These are phyloP conservation scores for Ramaria sp. DNA, from an alignment of 768 basidiomycete genomes.

Conservation along the genomic window DNA sequence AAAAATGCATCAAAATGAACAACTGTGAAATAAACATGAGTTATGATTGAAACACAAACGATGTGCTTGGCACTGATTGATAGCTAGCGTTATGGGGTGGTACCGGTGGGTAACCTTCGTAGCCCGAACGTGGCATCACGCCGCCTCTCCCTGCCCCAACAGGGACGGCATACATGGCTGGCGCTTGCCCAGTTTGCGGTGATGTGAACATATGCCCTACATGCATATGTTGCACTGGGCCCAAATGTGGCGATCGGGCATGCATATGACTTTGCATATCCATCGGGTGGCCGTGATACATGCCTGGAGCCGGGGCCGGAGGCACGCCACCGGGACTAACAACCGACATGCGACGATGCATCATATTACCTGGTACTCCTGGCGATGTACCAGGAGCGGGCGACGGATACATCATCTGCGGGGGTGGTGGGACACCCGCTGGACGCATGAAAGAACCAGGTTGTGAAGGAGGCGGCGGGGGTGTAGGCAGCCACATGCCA, in stretches of 20 bases:
- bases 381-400: constrained; percentile 32
- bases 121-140: constrained; percentile 35
- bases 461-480: constrained; percentile 29
- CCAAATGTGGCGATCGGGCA: not conserved
- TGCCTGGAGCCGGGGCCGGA: constrained; percentile 36
- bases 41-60: constrained; percentile 41
- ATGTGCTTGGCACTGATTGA: constrained; percentile 28
- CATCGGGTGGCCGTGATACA: constrained; percentile 4
- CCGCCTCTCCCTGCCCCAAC: constrained; percentile 32
- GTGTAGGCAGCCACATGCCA: constrained; percentile 56
- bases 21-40: constrained; percentile 17
- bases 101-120: not conserved
- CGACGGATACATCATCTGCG: constrained; percentile 57
- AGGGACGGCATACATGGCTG: constrained; percentile 16
- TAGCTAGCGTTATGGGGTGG: constrained; percentile 22
- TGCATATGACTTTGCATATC: constrained; percentile 7
- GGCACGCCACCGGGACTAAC: constrained; percentile 68
- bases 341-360: constrained; percentile 45
- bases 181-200: constrained; percentile 11
- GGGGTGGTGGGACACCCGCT: constrained; percentile 51
- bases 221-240: constrained; percentile 31
- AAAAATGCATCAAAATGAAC: not conserved
- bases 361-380: constrained; percentile 22
- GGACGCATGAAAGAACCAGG: constrained; percentile 7
- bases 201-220: constrained; percentile 29